Evolutionary conservation across 768 basidiomycete species (phyloP), one percentile per base, ranked within the genome.

Genomic region (Artomyces pyxidatus): DNA sequence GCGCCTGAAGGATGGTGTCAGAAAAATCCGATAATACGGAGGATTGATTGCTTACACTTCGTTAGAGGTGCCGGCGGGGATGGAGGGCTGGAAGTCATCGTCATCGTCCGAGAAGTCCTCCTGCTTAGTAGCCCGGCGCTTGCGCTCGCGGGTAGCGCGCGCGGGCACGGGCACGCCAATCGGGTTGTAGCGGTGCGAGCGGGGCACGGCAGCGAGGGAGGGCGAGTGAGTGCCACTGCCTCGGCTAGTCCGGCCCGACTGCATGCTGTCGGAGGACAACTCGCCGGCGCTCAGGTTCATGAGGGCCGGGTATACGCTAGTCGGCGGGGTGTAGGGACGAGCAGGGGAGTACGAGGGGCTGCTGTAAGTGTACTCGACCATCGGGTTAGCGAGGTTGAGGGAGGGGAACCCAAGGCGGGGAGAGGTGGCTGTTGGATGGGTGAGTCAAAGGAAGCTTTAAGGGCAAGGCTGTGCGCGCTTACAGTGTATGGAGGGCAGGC

Each of bases 101-200:
- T 77, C 76, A 42, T 87, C 84, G 59, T 87, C 83, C 37, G 81
- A 81, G 19, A 87, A 83, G 59, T 83, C 78, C 59, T 71, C 70
- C 58, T 74, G 42, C 63, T 66, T 59, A 70, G 68, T 61, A 58
- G 66, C 47, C 69, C 72, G 66, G 74, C 64, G 63, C 64, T 64
- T 65, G 56, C 58, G 59, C 57, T 61, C 59, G 49, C 62, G 77
- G 30, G 81, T 69, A 49, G 81, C 71, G 44, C 76, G 72, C 39
- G 79, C 68, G 14, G 77, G 71, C 49, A 75, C 68, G 57, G 63
- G 54, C 47, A 62, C 50, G 17, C 54, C 61, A 53, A 88, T 80
- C 4, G 87, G 86, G 69, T 87, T 86, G 74, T 78, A 88, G 57
- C 87, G 85, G 59, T 83, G 83, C 42, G 85, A 85, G 56, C 85